phyloP scores from a whole-genome alignment of 1,284 basidiomycete genomes.

The Athelia psychrophila region DNA sequence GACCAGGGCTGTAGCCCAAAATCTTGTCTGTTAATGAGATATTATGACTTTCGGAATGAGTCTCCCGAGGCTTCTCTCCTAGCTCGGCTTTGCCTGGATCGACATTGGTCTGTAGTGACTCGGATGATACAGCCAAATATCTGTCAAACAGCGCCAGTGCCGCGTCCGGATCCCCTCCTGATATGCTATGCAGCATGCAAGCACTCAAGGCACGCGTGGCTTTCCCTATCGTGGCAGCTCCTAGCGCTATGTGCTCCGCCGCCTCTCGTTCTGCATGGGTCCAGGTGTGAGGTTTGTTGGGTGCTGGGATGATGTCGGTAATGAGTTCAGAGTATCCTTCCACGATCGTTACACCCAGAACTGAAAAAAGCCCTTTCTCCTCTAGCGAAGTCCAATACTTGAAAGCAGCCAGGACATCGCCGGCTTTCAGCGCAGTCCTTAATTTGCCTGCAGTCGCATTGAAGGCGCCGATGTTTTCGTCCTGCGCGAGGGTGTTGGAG shows the following conservation, averaged over 20 bases:
- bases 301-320: conserved; percentile 22
- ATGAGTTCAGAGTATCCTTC: conserved; percentile 36
- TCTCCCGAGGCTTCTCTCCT: conserved; percentile 4
- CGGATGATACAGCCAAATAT: conserved; percentile 24
- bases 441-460: conserved; percentile 28
- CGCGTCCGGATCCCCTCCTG: conserved; percentile 33
- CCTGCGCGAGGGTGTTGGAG: conserved; percentile 10
- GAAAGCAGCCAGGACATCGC: conserved; percentile 29
- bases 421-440: conserved; percentile 28
- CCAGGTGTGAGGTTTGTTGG: conserved; percentile 16
- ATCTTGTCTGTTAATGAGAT: background rate
- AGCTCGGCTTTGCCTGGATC: conserved; percentile 21
- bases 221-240: conserved; percentile 38
- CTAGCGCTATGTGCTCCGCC: conserved; percentile 46
- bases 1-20: background rate
- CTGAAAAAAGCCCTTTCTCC: conserved; percentile 36
- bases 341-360: conserved; percentile 40
- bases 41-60: background rate
- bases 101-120: conserved; percentile 20
- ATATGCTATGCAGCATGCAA: conserved; percentile 47
- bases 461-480: conserved; percentile 31
- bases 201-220: conserved; percentile 43
- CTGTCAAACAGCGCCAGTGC: conserved; percentile 46
- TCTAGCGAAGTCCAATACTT: conserved; percentile 44
- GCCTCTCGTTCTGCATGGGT: conserved; percentile 23